These are phyloP conservation scores for Diaporthe sp. DNA, from an alignment of 2,329 filamentous ascomycete species.

Conservation along the genomic window DNA sequence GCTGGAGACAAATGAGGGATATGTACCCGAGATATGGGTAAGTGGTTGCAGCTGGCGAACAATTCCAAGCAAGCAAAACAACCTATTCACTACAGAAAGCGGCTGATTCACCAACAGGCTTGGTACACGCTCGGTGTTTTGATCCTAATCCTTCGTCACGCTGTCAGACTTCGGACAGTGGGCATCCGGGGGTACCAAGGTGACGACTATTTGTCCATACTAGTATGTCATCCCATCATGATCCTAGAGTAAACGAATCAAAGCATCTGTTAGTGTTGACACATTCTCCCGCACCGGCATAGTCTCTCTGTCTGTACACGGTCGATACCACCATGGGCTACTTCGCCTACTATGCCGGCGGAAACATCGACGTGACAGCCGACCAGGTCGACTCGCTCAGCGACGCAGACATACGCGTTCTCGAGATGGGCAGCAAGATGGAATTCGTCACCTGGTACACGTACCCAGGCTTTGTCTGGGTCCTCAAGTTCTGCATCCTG, in stretches of 20 bases:
- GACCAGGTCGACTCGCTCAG: conserved; percentile 9
- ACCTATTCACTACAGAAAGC: no score
- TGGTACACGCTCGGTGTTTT: conserved; percentile 9
- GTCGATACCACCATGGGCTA: conserved; percentile 26
- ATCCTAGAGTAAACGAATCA: background rate
- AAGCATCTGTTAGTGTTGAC: background rate
- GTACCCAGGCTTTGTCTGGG: conserved; percentile 6
- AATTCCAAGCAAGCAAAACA: no score
- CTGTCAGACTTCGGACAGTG: conserved; percentile 12
- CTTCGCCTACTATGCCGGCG: conserved; percentile 19
- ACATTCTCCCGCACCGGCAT: background rate
- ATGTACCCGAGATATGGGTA: conserved; percentile 16
- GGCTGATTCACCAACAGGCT: background rate
- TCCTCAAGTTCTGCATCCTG: conserved; percentile 17
- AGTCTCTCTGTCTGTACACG: background rate
- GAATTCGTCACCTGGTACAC: conserved; percentile 36
- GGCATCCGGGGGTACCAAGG: conserved; percentile 4
- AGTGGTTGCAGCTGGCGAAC: background rate
- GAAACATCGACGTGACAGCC: conserved; percentile 20
- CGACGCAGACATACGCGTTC: conserved; percentile 9
- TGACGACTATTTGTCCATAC: conserved; percentile 8
- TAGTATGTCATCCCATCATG: background rate
- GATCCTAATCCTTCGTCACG: conserved; percentile 15
- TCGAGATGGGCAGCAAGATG: conserved; percentile 34
- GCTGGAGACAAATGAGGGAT: conserved; percentile 10